Base-by-base conservation (phyloP, 2,329 filamentous ascomycete genomes). In the Trichoderma koningiopsis region DNA sequence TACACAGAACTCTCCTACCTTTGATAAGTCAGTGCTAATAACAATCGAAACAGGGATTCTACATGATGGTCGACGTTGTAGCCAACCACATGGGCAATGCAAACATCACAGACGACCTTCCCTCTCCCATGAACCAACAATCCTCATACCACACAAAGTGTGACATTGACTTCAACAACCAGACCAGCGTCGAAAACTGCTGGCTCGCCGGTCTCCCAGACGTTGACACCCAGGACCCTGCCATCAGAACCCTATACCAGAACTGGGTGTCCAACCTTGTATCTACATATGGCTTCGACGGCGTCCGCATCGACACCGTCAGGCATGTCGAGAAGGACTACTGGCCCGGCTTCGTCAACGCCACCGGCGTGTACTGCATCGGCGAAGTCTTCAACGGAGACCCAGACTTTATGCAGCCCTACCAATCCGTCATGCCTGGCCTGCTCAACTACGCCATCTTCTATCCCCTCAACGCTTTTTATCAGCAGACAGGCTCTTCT, bases 91-190 rank as follows among this genome's bases (percentile, higher is more conserved):
- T 87, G 77, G 86, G 79, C 19, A 84, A 85, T 56, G 78, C 81
- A 27, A 84, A 87, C 8, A 87, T 90, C 73, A 68, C 76, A 37
- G 76, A 81, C 68, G 78, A 79, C 72, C 75, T 75, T 8, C 83
- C 84, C 6, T 73, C 76, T 5, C 83, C 82, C 0, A 79, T 86
- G 58, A 84, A 90, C 76, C 78, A 85, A 33, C 70, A 82, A 22
- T 83, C 82, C 29, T 89, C 89, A 73, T 92, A 87, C 78, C 89
- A 92, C 75, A 56, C 83, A 1, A 86, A 84, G 74, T 92, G 90
- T 77, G 74, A 87, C 64, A 83, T 83, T 70, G 75, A 90, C 76
- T 89, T 88, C 78, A 75, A 77, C 47, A 78, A 89, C 74, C 81
- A 87, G 71, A 80, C 76, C 56, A 79, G 80, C 72, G 75, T 83